Evolutionary conservation across 139 green algal species (phyloP).

Genomic region (Mychonastes homosphaera): DNA sequence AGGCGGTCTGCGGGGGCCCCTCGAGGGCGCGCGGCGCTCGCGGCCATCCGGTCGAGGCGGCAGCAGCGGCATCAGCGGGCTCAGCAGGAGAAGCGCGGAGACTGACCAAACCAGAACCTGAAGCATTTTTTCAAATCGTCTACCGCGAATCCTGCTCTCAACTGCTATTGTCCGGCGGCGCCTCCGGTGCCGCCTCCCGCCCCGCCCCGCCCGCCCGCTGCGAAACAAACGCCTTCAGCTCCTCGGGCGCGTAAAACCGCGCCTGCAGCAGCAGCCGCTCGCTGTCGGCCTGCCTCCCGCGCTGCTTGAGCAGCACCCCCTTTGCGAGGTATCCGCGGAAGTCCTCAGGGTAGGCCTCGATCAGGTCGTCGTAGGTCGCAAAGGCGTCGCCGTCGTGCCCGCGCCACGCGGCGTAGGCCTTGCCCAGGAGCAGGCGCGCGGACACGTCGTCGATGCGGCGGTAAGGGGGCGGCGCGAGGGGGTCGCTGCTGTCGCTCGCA

Average conservation of each 20-base stretch:
- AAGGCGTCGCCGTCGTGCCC: conserved; percentile 43
- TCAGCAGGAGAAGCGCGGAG: neutral
- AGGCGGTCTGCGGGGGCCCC: neutral
- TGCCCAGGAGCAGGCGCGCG: conserved; percentile 20
- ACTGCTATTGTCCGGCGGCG: conserved; percentile 25
- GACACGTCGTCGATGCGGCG: neutral
- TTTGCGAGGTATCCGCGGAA: conserved; percentile 48
- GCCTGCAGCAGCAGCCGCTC: conserved; percentile 53
- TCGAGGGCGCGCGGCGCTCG: neutral
- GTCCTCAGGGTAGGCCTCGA: conserved; percentile 21
- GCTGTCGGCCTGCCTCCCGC: conserved; percentile 34
- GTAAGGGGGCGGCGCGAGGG: neutral
- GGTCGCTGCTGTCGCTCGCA: neutral
- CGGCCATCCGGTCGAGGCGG: neutral
- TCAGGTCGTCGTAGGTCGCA: conserved; percentile 26
- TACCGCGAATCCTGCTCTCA: no score
- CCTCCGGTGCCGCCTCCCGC: conserved; percentile 8
- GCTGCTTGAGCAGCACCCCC: conserved; percentile 39
- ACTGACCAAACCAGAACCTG: no score
- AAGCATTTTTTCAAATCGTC: no score
- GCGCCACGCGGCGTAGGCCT: conserved; percentile 37
- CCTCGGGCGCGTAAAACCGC: conserved; percentile 38
- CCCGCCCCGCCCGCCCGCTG: conserved; percentile 16
- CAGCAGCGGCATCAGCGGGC: neutral
- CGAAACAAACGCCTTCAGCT: conserved; percentile 35